Base-by-base conservation (phyloP, 75 land plant species). In the Isoetes taiwanensis region DNA sequence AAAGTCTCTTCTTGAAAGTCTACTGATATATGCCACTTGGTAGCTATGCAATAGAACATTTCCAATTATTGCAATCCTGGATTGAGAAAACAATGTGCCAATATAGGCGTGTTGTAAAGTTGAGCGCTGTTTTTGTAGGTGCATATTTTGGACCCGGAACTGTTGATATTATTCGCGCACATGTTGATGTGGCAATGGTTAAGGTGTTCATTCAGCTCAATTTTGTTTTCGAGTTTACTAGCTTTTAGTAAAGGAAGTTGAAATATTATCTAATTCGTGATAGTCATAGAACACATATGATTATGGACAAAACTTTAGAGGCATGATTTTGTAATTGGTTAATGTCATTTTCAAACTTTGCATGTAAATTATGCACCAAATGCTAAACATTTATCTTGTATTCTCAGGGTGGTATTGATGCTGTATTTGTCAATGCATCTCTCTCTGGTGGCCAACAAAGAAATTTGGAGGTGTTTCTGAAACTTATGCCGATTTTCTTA, bases 401-500 rank as follows among this genome's bases (percentile, higher is more conserved):
- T 14, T 30, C 21, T 33, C 70, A 86, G 83, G 70, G 55, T 25
- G 77, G 52, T 30, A 19, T 84, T 28, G 98, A 93, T 76, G 98
- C 89, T 30, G 62, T 93, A 52, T 93, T 84, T 77, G 95, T 93
- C 6, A 93, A 93, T 70, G 57, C 98, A n/a, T 71, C 66, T 27
- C 80, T 93, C 28, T 76, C 83, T 60, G 98, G 83, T 19, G 67
- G 78, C 55, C 98, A 93, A 62, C 98, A 93, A 48, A 61, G 98
- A 5, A 93, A 87, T 66, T 74, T 93, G 34, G 98, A 93, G 95
- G 98, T 35, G 75, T n/a, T n/a, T n/a, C n/a, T n/a, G n/a, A n/a
- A n/a, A n/a, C n/a, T n/a, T n/a, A n/a, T n/a, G n/a, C n/a, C n/a
- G n/a, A n/a, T n/a, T n/a, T n/a, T n/a, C n/a, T n/a, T n/a, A n/a